phyloP scores from a whole-genome alignment of 108 stramenopile species.

The Cyclotella choctawhatcheeana region DNA sequence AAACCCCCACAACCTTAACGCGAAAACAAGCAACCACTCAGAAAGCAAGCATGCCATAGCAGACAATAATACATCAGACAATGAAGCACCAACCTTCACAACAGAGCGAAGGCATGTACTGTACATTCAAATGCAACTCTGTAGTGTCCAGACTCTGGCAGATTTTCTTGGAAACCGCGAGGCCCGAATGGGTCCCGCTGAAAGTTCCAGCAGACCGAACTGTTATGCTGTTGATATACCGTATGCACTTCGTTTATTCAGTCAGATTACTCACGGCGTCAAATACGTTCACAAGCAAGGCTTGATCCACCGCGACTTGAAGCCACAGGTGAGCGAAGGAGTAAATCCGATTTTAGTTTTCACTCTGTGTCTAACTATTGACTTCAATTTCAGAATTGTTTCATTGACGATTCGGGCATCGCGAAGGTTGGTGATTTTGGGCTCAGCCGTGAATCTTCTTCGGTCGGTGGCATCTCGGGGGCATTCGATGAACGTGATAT shows the following conservation, averaged over 20 bases:
- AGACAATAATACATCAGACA: slow-evolving; percentile 8
- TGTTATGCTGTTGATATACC: slow-evolving; percentile 69
- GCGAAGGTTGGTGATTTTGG: slow-evolving; percentile 93
- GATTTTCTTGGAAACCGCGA: slow-evolving; percentile 77
- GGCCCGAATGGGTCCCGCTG: slow-evolving; percentile 49
- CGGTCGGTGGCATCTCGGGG: slow-evolving; percentile 35
- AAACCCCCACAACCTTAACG: neutral
- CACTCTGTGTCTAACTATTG: neutral
- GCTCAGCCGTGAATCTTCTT: slow-evolving; percentile 67
- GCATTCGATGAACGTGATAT: slow-evolving; percentile 23
- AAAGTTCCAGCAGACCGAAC: slow-evolving; percentile 1
- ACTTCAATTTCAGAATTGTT: slow-evolving; percentile 86
- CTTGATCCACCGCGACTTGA: slow-evolving; percentile 91
- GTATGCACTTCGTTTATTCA: slow-evolving; percentile 77
- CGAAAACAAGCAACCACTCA: neutral
- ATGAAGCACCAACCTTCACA: slow-evolving; percentile 13
- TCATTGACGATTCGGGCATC: slow-evolving; percentile 79
- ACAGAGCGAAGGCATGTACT: slow-evolving; percentile 62
- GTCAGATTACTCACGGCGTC: slow-evolving; percentile 78
- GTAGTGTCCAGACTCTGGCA: slow-evolving; percentile 85
- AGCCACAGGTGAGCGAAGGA: slow-evolving; percentile 68
- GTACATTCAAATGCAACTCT: slow-evolving; percentile 98
- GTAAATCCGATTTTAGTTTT: neutral
- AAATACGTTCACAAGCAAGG: slow-evolving; percentile 85
- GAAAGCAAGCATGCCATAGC: slow-evolving; percentile 10